Conservation (phyloP, 2,329 filamentous ascomycete genomes). For the Gaeumannomyces tritici region DNA sequence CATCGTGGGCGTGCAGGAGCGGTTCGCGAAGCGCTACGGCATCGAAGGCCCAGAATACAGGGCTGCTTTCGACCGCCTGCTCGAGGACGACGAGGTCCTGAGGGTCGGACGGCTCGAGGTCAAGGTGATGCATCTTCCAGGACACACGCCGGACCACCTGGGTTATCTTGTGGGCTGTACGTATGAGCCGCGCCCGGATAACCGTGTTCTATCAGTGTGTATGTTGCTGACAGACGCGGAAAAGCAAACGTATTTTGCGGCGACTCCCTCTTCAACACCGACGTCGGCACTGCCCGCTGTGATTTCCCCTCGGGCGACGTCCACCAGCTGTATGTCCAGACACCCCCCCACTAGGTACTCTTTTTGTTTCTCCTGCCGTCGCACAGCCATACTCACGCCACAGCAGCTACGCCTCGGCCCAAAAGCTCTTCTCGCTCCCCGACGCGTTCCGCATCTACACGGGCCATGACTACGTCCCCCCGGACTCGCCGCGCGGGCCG, state of each 20-base stretch:
- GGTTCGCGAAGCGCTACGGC: slow-evolving; percentile 39
- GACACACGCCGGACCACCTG: slow-evolving; percentile 51
- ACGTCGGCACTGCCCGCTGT: slow-evolving; percentile 41
- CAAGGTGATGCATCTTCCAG: slow-evolving; percentile 44
- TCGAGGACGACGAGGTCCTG: slow-evolving; percentile 44
- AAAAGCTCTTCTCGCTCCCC: slow-evolving; percentile 30
- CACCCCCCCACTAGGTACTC: no score
- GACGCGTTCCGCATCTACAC: slow-evolving; percentile 38
- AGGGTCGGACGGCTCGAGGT: slow-evolving; percentile 34
- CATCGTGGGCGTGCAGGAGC: slow-evolving; percentile 39
- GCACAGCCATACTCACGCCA: slow-evolving; percentile 21
- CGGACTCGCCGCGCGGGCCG: slow-evolving; percentile 15
- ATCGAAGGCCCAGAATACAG: slow-evolving; percentile 31
- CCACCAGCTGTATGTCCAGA: background rate
- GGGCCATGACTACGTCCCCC: slow-evolving; percentile 43
- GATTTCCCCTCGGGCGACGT: slow-evolving; percentile 37
- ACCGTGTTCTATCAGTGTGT: background rate
- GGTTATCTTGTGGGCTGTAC: slow-evolving; percentile 45
- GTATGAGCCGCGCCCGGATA: slow-evolving; percentile 3
- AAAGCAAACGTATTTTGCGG: slow-evolving; percentile 38
- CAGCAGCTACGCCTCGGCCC: slow-evolving; percentile 29
- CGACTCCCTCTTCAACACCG: slow-evolving; percentile 41
- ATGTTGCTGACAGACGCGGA: background rate
- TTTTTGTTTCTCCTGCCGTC: background rate
- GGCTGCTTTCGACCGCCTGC: slow-evolving; percentile 40